phyloP scores from a whole-genome alignment of 148 eudicot genomes.

The Nyssa sinensis region DNA sequence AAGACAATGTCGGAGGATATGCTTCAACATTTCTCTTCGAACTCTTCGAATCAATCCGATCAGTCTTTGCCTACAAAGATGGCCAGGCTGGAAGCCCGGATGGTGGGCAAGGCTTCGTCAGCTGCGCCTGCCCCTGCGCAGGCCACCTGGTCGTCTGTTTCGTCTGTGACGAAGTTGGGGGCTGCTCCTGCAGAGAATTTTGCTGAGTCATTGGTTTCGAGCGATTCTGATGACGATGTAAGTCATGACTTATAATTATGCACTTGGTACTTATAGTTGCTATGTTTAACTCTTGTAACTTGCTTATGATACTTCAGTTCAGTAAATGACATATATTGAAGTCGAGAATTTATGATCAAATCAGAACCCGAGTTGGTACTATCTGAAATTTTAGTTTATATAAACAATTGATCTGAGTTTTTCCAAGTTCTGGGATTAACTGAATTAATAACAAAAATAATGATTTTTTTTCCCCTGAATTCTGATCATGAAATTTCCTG shows the following conservation, averaged over 20 bases:
- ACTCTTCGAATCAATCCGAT: constrained; percentile 92
- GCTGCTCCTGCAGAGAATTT: constrained; percentile 28
- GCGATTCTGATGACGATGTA: constrained; percentile 88
- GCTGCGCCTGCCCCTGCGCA: constrained; percentile 36
- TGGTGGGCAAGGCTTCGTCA: constrained; percentile 71
- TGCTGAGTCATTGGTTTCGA: constrained; percentile 42
- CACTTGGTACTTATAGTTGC: background rate
- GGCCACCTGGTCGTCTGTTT: constrained; percentile 34
- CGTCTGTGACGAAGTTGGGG: constrained; percentile 26
- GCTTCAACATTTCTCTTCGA: constrained; percentile 75
- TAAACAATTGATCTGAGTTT: background rate
- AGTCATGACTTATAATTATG: constrained; percentile 25
- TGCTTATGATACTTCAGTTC: background rate
- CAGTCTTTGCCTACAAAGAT: constrained; percentile 74
- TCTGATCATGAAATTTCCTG: background rate
- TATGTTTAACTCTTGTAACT: background rate
- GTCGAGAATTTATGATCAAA: background rate
- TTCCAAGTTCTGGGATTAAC: background rate
- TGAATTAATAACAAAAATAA: background rate
- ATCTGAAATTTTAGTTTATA: background rate
- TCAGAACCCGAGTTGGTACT: background rate
- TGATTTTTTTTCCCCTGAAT: background rate
- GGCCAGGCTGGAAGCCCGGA: constrained; percentile 94
- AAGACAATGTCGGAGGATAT: constrained; percentile 77
- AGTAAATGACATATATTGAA: background rate